Evolutionary conservation across 2,329 filamentous ascomycete genomes (phyloP), one percentile per base, ranked within the genome.

Genomic region (Hymenoscyphus linearis): DNA sequence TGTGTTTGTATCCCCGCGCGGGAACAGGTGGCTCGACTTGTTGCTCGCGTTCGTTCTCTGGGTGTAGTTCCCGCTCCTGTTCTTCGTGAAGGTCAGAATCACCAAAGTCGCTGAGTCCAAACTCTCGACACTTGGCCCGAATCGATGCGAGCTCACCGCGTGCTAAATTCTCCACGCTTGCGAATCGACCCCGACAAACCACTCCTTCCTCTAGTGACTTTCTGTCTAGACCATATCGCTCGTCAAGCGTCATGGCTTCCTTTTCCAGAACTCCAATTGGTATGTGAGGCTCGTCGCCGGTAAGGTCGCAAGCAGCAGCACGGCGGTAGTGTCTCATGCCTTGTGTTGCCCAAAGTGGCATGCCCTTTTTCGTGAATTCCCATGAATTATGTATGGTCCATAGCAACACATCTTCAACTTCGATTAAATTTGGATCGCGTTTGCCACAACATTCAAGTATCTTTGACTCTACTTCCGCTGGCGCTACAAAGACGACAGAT

Each of bases 41-140:
- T 0, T 78, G 74, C 66, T 90, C 84, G 27, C 80, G 73, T 65
- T 90, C 84, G 0, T 83, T 78, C 63, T 91, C 87, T 0, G 84
- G 85, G 0, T 83, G 77, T 0, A 91, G 74, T 64, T 90, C 88
- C 0, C 87, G 78, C 68, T 91, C 87, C 65, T 90, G 85, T 61
- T 91, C 88, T 66, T 90, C 85, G 2, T 82, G 74, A 0, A 89
- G 72, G 0, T 74, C 72, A 0, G 76, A 74, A 0, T 75, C 67
- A 0, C 70, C 65, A 27, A 77, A 67, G 2, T 72, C 65, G 0
- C 65, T 44, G 2, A 71, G 64, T 0, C 69, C 70, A 58, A 79
- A 77, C 12, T 78, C 69, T 0, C 63, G 55, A 60, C 77, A 80
- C 27, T 75, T 75, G 2, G 64, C 40, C 12, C 59, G 50, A 57